Conservation (phyloP, 345 rosid genomes). For the Diplotaxis tenuifolia region DNA sequence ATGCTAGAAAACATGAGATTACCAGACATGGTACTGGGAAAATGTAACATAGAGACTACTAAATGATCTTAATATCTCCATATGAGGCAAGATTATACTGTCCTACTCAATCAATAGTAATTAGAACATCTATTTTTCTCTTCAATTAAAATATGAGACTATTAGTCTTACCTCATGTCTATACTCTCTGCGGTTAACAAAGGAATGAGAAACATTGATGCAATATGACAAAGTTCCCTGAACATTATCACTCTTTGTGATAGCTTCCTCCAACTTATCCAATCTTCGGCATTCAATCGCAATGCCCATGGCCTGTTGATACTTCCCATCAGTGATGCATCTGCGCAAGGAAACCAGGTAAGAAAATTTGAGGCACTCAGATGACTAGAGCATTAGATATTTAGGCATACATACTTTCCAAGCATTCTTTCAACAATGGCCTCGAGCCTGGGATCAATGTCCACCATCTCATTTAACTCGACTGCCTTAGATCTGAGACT, state of each 20-base stretch:
- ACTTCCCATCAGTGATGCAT: slow-evolving; percentile 91
- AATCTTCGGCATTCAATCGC: slow-evolving; percentile 94
- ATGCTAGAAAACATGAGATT: neutral
- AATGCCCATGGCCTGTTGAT: slow-evolving; percentile 99
- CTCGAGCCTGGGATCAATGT: slow-evolving; percentile 83
- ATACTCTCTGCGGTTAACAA: slow-evolving; percentile 85
- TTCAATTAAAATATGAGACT: neutral
- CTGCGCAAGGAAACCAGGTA: slow-evolving; percentile 43
- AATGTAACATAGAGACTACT: slow-evolving; percentile 2
- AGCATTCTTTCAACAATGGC: slow-evolving; percentile 98
- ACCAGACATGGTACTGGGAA: neutral
- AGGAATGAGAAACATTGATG: slow-evolving; percentile 83
- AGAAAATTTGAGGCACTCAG: slow-evolving; percentile 24
- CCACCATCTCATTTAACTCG: slow-evolving; percentile 56
- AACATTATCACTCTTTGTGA: slow-evolving; percentile 82
- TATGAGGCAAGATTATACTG: slow-evolving; percentile 1
- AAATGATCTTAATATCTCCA: neutral
- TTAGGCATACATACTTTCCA: slow-evolving; percentile 63
- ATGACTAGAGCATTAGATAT: slow-evolving; percentile 7
- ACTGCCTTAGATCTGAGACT: slow-evolving; percentile 75
- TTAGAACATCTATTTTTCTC: neutral
- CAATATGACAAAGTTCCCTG: slow-evolving; percentile 80
- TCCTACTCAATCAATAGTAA: slow-evolving; percentile 1
- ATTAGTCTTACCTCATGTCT: slow-evolving; percentile 70
- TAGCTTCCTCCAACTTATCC: slow-evolving; percentile 97